Evolutionary conservation across 2,329 filamentous ascomycete genomes (phyloP), one percentile per base, ranked within the genome.

Genomic region (Myriosclerotinia curreyana): DNA sequence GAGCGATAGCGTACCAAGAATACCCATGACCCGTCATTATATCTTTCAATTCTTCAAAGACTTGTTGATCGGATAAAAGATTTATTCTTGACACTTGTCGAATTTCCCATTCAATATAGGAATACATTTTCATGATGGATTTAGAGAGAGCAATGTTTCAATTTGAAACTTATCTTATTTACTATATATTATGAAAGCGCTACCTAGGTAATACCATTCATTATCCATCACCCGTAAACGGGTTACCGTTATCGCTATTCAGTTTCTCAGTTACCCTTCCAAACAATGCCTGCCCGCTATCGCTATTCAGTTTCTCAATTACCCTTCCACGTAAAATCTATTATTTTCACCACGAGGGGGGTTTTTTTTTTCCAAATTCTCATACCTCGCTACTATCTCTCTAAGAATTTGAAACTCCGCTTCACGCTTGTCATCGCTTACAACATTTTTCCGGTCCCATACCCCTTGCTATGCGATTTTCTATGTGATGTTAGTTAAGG

Each of bases 1-100:
- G 14, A 15, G 64, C 44, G 46, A 67, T 65, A 6, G 25, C 42
- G 5, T 66, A 25, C 64, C 62, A 67, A 31, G 64, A 67, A 40
- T 67, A 67, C 36, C 59, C 62, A 34, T 51, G 28, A 12, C 64
- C 56, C 6, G 14, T 28, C 52, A 67, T 62, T 42, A 66, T 53
- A 36, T 58, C 52, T 48, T 38, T 28, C 17, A 67, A 40, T 51
- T 66, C 56, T 42, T 22, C 42, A 5, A 62, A 28, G 46, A 67
- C 64, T 51, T 66, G 36, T 31, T 51, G 38, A 38, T 66, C 58
- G 2, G 52, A 64, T 5, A 67, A 50, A 28, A n/a, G 34, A n/a
- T 63, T 36, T n/a, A 66, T 64, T 31, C 55, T 44, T 7, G 22
- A n/a, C 17, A 59, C 40, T 48, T 66, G 22, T 54, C 61, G 12